phyloP scores from a whole-genome alignment of 176 grass and related monocot genomes.

The Saccharum spontaneum region DNA sequence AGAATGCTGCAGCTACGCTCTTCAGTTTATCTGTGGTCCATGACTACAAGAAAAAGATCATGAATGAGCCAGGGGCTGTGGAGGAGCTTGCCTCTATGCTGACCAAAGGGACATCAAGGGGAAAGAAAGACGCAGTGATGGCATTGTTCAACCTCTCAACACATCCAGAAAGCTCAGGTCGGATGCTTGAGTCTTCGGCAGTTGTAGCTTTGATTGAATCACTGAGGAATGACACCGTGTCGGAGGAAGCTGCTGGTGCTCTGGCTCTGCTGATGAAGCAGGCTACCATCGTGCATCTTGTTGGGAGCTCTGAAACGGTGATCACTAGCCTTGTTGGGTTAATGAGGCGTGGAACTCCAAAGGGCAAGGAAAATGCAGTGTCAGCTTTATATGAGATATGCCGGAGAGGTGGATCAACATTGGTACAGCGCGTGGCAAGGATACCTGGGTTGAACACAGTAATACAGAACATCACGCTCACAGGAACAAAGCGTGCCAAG shows the following conservation, averaged over 20 bases:
- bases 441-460: slow-evolving; percentile 56
- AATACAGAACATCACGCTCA: slow-evolving; percentile 64
- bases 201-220: slow-evolving; percentile 63
- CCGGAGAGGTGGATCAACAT: slow-evolving; percentile 49
- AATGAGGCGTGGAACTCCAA: slow-evolving; percentile 86
- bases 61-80: slow-evolving; percentile 72
- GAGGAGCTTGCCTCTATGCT: slow-evolving; percentile 71
- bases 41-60: slow-evolving; percentile 89
- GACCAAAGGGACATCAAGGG: slow-evolving; percentile 75
- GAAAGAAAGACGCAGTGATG: slow-evolving; percentile 97
- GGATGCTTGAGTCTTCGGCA: slow-evolving; percentile 74
- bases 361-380: slow-evolving; percentile 94
- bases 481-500: slow-evolving; percentile 85
- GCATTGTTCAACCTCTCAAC: slow-evolving; percentile 96
- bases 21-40: slow-evolving; percentile 95
- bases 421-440: slow-evolving; percentile 62
- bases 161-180: slow-evolving; percentile 70
- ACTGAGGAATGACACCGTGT: slow-evolving; percentile 66
- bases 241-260: slow-evolving; percentile 93
- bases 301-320: slow-evolving; percentile 60
- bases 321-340: slow-evolving; percentile 67
- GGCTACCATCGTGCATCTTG: slow-evolving; percentile 55
- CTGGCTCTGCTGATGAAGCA: slow-evolving; percentile 84
- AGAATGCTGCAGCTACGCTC: slow-evolving; percentile 94
- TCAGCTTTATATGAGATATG: slow-evolving; percentile 93